phyloP scores from a whole-genome alignment of 1,284 basidiomycete species.

The Lentinula novae-zelandiae region DNA sequence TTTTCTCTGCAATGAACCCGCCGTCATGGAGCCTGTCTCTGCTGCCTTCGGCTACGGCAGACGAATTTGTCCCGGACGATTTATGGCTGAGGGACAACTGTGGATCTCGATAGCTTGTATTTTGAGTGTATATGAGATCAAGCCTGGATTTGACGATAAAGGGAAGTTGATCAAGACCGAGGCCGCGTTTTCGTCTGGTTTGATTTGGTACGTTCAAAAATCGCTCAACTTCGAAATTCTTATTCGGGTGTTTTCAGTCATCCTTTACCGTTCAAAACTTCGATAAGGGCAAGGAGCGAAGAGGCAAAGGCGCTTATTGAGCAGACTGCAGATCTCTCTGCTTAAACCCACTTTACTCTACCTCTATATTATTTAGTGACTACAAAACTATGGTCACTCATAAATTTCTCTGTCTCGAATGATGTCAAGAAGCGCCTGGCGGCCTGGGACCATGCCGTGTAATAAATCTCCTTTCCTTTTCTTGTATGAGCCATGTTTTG shows the following conservation, averaged over 20 bases:
- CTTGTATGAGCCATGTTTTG: too few relatives aligned
- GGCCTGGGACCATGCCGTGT: too few relatives aligned
- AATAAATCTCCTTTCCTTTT: too few relatives aligned
- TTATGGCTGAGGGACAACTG: conserved; percentile 17
- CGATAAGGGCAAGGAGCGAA: conserved; percentile 14
- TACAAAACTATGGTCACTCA: too few relatives aligned
- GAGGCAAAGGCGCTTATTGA: conserved; percentile 11
- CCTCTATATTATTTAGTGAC: too few relatives aligned
- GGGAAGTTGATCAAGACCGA: conserved; percentile 9
- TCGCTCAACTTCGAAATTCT: background rate
- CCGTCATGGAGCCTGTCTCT: conserved; percentile 7
- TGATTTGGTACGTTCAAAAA: conserved; percentile 14
- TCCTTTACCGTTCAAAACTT: conserved; percentile 14
- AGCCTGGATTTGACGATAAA: conserved; percentile 7
- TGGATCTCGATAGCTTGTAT: conserved; percentile 20
- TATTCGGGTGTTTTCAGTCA: conserved; percentile 6
- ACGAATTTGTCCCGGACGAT: conserved; percentile 18
- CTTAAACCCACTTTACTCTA: background rate
- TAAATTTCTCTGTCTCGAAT: too few relatives aligned
- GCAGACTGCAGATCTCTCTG: conserved; percentile 14
- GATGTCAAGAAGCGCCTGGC: too few relatives aligned
- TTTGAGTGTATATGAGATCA: conserved; percentile 14
- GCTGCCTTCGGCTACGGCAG: conserved; percentile 17
- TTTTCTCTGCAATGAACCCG: conserved; percentile 9
- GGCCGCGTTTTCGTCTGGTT: conserved; percentile 13